Percentiles rank a stretch among this genome's conserved stretches.
Evolutionary conservation across 2,329 filamentous ascomycete genomes (phyloP).

Genomic region (Rutstroemia sp.): DNA sequence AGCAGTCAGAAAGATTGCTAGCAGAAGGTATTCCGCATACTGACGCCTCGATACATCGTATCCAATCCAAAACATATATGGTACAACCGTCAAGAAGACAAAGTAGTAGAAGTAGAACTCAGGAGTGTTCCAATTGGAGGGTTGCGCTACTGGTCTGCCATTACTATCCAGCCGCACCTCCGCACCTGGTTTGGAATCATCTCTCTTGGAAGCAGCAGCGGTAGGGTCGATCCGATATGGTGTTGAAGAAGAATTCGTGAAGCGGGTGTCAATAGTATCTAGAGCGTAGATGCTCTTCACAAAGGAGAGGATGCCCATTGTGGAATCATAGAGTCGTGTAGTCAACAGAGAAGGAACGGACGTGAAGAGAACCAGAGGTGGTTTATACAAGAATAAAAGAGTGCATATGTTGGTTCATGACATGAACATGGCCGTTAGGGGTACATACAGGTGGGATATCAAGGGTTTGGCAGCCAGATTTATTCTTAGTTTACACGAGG

Average conservation of each 20-base stretch:
- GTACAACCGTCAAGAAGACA: constrained; percentile 58
- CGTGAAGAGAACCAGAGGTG: neutral
- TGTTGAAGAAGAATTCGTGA: constrained; percentile 63
- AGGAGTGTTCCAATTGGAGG: constrained; percentile 74
- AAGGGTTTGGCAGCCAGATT: neutral
- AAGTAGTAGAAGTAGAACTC: constrained; percentile 82
- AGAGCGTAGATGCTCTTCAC: constrained; percentile 53
- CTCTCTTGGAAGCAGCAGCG: constrained; percentile 22
- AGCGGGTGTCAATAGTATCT: constrained; percentile 63
- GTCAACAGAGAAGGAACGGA: neutral
- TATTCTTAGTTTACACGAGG: neutral
- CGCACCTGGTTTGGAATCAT: constrained; percentile 22
- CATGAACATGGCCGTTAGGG: neutral
- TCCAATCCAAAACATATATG: constrained; percentile 86
- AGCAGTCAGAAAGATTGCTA: constrained; percentile 11
- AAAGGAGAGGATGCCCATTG: constrained; percentile 33
- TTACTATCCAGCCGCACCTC: constrained; percentile 32
- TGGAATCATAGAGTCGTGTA: neutral
- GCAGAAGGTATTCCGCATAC: constrained; percentile 26
- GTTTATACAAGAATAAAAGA: constrained; percentile 2
- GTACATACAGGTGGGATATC: neutral
- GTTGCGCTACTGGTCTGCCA: constrained; percentile 41
- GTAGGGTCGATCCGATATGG: constrained; percentile 49
- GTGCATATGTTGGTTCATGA: neutral
- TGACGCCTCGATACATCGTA: constrained; percentile 78